Base-by-base conservation (phyloP, 2,329 filamentous ascomycete species). In the Paradendryphiella salina region DNA sequence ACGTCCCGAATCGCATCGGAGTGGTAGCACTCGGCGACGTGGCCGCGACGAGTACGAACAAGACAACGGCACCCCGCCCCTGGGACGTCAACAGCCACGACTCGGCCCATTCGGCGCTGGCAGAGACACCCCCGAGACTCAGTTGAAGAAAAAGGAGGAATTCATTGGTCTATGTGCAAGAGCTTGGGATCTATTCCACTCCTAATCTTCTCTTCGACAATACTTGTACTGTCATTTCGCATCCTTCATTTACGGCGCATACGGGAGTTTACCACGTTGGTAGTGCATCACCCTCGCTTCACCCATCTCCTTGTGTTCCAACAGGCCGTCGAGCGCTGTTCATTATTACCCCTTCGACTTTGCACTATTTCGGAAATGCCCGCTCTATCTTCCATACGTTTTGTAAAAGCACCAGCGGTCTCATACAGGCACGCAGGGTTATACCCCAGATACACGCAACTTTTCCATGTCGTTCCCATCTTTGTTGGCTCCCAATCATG, bases 161-260 rank as follows among this genome's bases (percentile, higher is more conserved):
- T 99, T 99, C 69, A 78, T 99, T 58, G 80, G 83, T 48, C 77
- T 97, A 41, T 96, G 93, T 71, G 85, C 90, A 61, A 82, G 90
- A 66, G 94, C 94, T 7, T 99, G 94, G 94, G 94, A 99, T 76
- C 76, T 99, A 21, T 96, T 97, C 75, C 94, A 97, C 78, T 96
- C 91, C 56, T 96, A 57, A 68, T 57, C 46, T 56, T 50, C 40
- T 38, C 20, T 57, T 52, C 35, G 42, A 52, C 46, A 51, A 50
- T 56, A 31, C 31, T 20, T 34, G 20, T 52, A 44, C 40, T 47
- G 40, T 54, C 33, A 47, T 59, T 52, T 38, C 23, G 7, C 23
- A 26, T 26, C 23, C 23, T 26, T 10, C 21, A 46, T 49, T 31
- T 21, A 53, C 50, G 59, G 64, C 61, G 64, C 54, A 54, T 56